Evolutionary conservation across 1,284 basidiomycete genomes (phyloP), one percentile per base, ranked within the genome.

Genomic region (Phlebopus sp.): DNA sequence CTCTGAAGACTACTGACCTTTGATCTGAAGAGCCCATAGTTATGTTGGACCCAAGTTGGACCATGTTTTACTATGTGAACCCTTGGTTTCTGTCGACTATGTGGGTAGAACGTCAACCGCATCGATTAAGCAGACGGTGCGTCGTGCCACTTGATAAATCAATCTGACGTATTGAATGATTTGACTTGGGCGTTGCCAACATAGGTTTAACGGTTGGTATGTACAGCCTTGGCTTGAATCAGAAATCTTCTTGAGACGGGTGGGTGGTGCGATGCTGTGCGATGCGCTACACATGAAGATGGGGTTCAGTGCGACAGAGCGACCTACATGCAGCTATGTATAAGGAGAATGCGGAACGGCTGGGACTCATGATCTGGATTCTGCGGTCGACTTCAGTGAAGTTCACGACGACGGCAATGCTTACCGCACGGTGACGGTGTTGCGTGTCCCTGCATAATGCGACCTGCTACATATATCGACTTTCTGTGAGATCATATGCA

Each of bases 21-120:
- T n/a, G 19, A 19, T 38, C 15, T 14, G 10, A 14, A 23, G 5
- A n/a, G 4, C 36, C 21, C 14, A 23, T 25, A 8, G 2, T 4
- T 53, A 53, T 44, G 54, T 55, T 8, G 27, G 27, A 9, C 2
- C 10, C 5, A 2, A 8, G 2, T 29, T 29, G 9, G 4, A 29
- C 27, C n/a, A n/a, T n/a, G n/a, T n/a, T n/a, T n/a, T n/a, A n/a
- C n/a, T n/a, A 11, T 29, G 10, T 9, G 10, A 29, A 29, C 27
- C 27, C 4, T 8, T 29, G 2, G 27, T 29, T 29, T 11, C 27
- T 11, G 27, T 25, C 25, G 5, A 25, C 5, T 25, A 8, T 25
- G 8, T 29, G 7, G 27, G 27, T 29, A 29, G 27, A 11, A 29
- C 27, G 27, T 29, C 27, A 29, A 23, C n/a, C n/a, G n/a, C 21